phyloP scores from a whole-genome alignment of 2,329 filamentous ascomycete species.

The Alternaria sp. region DNA sequence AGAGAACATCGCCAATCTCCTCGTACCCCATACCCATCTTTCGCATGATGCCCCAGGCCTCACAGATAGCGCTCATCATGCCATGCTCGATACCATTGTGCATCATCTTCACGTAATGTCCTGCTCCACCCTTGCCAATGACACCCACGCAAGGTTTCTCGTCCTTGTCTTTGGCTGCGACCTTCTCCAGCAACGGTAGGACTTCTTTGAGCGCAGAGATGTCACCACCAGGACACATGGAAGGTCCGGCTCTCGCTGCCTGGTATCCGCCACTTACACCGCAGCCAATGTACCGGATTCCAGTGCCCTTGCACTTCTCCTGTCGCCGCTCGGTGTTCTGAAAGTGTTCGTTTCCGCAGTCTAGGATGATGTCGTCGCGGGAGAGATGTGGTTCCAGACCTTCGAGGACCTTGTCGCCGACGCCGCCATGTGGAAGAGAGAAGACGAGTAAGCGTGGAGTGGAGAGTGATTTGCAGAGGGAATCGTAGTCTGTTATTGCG shows the following conservation, averaged over 20 bases:
- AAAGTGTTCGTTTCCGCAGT: slow-evolving; percentile 73
- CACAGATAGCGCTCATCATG: slow-evolving; percentile 69
- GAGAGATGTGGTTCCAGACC: slow-evolving; percentile 60
- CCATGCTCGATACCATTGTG: slow-evolving; percentile 78
- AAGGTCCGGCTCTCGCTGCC: slow-evolving; percentile 68
- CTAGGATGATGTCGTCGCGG: slow-evolving; percentile 69
- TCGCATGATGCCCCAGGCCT: slow-evolving; percentile 69
- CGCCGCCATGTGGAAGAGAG: slow-evolving; percentile 57
- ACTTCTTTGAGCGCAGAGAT: slow-evolving; percentile 62
- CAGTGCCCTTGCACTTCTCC: slow-evolving; percentile 60
- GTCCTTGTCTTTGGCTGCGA: slow-evolving; percentile 67
- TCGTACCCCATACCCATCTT: slow-evolving; percentile 64
- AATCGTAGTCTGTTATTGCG: slow-evolving; percentile 53
- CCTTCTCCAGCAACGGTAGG: slow-evolving; percentile 65
- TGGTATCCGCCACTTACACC: slow-evolving; percentile 75
- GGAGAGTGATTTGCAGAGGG: slow-evolving; percentile 57
- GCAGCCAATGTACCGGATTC: slow-evolving; percentile 70
- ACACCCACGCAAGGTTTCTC: slow-evolving; percentile 66
- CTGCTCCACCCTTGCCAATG: slow-evolving; percentile 67
- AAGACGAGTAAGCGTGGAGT: slow-evolving; percentile 60
- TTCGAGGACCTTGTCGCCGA: slow-evolving; percentile 56
- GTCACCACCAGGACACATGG: slow-evolving; percentile 70
- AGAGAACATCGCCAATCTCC: slow-evolving; percentile 65
- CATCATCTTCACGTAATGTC: slow-evolving; percentile 78
- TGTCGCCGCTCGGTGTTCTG: slow-evolving; percentile 69